Evolutionary conservation across 495 filamentous ascomycete species (phyloP), one percentile per base, ranked within the genome.

Genomic region (Baudoinia panamericana): DNA sequence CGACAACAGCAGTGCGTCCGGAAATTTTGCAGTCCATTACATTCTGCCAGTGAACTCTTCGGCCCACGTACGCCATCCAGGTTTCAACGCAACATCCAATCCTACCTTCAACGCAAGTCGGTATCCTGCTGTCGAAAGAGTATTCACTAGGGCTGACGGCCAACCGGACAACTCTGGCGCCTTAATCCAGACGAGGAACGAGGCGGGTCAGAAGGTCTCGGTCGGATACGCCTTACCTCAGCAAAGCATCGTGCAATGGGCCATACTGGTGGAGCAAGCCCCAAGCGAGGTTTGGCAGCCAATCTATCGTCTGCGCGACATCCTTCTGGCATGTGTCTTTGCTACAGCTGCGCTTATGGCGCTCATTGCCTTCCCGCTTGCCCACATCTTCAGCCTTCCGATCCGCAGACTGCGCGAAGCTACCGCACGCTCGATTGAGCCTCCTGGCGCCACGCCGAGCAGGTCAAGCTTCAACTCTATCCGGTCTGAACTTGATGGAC

Each of bases 251-350:
- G 78, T 78, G 13, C 69, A 84, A 43, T 94, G 86, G 86, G 72
- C 79, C 13, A 63, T 94, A 7, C 47, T 93, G 2, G 71, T 93
- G 9, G 87, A 93, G 53, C 78, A 88, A 56, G 67, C 73, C 10
- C 70, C 71, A 33, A 49, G 55, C 25, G 85, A 93, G 52, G 84
- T 84, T 6, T 81, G 73, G 58, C 65, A 66, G n/a, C 79, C 84
- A 1, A 84, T 94, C 22, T 49, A 65, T 25, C 71, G 73, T 15
- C 66, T 93, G 17, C 71, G 81, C 21, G 75, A 76, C 32, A 80
- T 94, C 30, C 69, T 94, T 4, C 59, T 94, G 2, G 81, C 71
- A 1, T 92, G 83, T 37, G 82, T 92, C 1, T 92, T 93, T 52
- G 82, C 80, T 0, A 88, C 84, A 0, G 68, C 76, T 13, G 86